Percentiles rank a stretch among this genome's conserved stretches.
These are phyloP conservation scores for Paraurostyla sp. DNA, from an alignment of 73 alveolate genomes.

Conservation along the genomic window DNA sequence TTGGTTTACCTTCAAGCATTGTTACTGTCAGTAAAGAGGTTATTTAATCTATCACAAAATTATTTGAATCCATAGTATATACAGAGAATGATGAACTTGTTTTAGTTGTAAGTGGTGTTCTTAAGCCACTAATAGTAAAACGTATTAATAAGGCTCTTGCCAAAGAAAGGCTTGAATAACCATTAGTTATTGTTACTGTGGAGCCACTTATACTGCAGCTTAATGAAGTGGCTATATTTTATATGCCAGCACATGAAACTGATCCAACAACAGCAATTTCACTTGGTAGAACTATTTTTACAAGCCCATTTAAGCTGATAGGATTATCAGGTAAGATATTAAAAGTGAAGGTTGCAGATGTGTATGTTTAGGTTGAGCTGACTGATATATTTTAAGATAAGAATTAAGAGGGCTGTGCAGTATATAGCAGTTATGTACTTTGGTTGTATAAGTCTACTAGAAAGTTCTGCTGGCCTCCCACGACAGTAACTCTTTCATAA, in stretches of 20 bases:
- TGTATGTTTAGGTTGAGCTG: not conserved
- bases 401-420: not conserved
- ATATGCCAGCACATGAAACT: not conserved
- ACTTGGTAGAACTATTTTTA: not conserved
- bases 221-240: not conserved
- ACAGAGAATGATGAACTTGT: not conserved
- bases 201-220: not conserved
- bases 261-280: not conserved
- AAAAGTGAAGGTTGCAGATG: constrained; percentile 7
- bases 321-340: not conserved
- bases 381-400: not conserved
- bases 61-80: not conserved
- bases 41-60: not conserved
- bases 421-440: not conserved
- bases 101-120: constrained; percentile 31
- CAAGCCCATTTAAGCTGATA: not conserved
- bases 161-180: not conserved
- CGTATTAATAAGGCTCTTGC: not conserved
- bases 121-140: not conserved
- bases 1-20: not conserved
- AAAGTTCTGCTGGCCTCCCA: constrained; percentile 8
- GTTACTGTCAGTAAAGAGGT: not conserved
- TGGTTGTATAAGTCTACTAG: constrained; percentile 2
- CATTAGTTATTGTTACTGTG: not conserved
- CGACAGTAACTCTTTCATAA: not conserved